A percentile compares a stretch with the other conserved stretches of the same genome.
phyloP scores from a whole-genome alignment of 139 green algal genomes.

The Astrephomene gubernaculifera region DNA sequence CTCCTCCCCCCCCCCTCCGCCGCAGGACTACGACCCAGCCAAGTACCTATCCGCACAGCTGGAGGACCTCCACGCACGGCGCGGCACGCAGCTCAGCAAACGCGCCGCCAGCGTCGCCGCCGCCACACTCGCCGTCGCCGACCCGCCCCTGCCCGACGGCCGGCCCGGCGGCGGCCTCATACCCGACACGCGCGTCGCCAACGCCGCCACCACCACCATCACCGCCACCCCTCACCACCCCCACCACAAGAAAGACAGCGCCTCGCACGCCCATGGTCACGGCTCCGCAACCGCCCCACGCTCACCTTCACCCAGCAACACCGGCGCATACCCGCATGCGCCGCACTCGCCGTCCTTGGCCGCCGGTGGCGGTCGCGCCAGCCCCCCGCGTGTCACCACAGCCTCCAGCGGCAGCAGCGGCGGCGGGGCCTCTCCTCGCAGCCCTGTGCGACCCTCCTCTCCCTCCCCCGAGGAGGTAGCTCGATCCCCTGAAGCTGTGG shows the following conservation, averaged over 20 bases:
- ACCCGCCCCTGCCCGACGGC: not conserved
- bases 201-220: not conserved
- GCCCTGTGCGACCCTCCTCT: not conserved
- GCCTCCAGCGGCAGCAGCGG: not conserved
- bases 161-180: not conserved
- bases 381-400: not conserved
- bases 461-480: no score
- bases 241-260: no score
- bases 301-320: no score
- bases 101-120: not conserved
- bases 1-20: not conserved
- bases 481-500: not conserved
- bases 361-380: not conserved
- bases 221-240: no score
- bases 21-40: slow-evolving; percentile 34
- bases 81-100: not conserved
- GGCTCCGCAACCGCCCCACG: no score
- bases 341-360: not conserved
- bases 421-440: not conserved
- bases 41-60: slow-evolving; percentile 37
- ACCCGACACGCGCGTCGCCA: not conserved
- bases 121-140: not conserved
- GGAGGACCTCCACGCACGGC: slow-evolving; percentile 25
- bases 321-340: no score
- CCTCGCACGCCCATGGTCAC: no score